These are phyloP conservation scores for Volvariella surrecta DNA, from an alignment of 1,284 basidiomycete species.

Conservation along the genomic window DNA sequence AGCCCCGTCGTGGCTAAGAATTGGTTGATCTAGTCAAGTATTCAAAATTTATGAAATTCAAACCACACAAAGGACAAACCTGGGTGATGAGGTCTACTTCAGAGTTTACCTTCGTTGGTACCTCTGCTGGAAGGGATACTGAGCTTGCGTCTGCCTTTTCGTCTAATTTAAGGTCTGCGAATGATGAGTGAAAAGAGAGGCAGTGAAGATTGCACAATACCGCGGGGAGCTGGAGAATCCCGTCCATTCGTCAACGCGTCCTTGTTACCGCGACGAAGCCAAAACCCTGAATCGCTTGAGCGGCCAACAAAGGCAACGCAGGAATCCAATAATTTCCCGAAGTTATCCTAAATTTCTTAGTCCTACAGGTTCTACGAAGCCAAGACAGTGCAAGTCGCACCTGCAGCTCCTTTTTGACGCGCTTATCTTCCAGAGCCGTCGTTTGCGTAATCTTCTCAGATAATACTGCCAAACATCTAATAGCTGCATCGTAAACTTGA, in stretches of 20 bases:
- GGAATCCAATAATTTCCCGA: slow-evolving; percentile 79
- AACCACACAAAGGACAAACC: slow-evolving; percentile 40
- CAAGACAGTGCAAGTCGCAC: slow-evolving; percentile 22
- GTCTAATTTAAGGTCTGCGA: slow-evolving; percentile 35
- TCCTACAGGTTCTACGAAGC: neutral
- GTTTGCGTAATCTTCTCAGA: slow-evolving; percentile 85
- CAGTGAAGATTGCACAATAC: slow-evolving; percentile 16
- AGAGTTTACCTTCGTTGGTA: slow-evolving; percentile 21
- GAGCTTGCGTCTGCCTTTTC: slow-evolving; percentile 47
- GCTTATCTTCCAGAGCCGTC: slow-evolving; percentile 82
- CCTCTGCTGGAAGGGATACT: neutral
- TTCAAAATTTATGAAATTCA: slow-evolving; percentile 1
- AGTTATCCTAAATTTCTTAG: slow-evolving; percentile 54
- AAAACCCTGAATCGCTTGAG: slow-evolving; percentile 69
- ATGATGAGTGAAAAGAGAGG: neutral
- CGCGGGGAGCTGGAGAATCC: slow-evolving; percentile 56
- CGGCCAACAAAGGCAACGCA: slow-evolving; percentile 70
- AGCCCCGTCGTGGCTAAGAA: slow-evolving; percentile 70
- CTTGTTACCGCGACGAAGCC: slow-evolving; percentile 65
- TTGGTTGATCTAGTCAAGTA: slow-evolving; percentile 47
- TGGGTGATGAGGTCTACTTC: slow-evolving; percentile 33
- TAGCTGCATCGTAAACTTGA: slow-evolving; percentile 1
- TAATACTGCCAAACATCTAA: slow-evolving; percentile 72
- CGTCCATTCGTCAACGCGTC: slow-evolving; percentile 58
- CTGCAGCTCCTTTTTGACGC: slow-evolving; percentile 87